These are phyloP conservation scores for Fraxinus latifolia DNA, from an alignment of 305 asterid species.

Conservation along the genomic window DNA sequence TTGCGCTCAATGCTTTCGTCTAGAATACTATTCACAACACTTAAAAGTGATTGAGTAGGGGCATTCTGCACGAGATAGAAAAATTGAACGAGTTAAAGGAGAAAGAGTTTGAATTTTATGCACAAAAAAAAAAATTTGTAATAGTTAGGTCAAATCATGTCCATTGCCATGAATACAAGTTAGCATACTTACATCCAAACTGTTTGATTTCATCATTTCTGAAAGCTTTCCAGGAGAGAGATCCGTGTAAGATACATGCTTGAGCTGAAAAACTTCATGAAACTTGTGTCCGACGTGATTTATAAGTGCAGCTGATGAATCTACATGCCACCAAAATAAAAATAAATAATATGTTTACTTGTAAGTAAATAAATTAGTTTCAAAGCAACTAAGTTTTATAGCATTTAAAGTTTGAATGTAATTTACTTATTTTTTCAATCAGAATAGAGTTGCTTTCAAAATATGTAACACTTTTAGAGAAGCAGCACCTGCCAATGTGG, in stretches of 20 bases:
- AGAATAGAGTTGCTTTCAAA: background rate
- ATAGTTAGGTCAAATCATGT: background rate
- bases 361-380: background rate
- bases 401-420: background rate
- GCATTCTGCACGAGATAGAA: slow-evolving; percentile 58
- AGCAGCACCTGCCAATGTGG: slow-evolving; percentile 50
- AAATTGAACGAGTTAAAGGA: slow-evolving; percentile 13
- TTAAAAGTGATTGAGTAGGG: slow-evolving; percentile 84
- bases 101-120: background rate
- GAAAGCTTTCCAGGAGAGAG: slow-evolving; percentile 72
- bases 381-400: background rate
- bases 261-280: slow-evolving; percentile 84
- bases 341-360: background rate
- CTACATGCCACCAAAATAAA: slow-evolving; percentile 24
- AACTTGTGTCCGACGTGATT: slow-evolving; percentile 65
- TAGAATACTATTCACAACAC: slow-evolving; percentile 76
- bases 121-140: background rate
- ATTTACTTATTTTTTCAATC: background rate
- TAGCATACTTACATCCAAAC: slow-evolving; percentile 70
- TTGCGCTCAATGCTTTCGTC: slow-evolving; percentile 85
- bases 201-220: slow-evolving; percentile 88
- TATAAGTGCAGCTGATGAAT: slow-evolving; percentile 44
- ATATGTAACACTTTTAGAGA: background rate
- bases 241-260: slow-evolving; percentile 72
- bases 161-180: slow-evolving; percentile 13